Percentiles rank a stretch among this genome's conserved stretches.
These are phyloP conservation scores for Didymella pomorum DNA, from an alignment of 2,329 filamentous ascomycete genomes.

Conservation along the genomic window DNA sequence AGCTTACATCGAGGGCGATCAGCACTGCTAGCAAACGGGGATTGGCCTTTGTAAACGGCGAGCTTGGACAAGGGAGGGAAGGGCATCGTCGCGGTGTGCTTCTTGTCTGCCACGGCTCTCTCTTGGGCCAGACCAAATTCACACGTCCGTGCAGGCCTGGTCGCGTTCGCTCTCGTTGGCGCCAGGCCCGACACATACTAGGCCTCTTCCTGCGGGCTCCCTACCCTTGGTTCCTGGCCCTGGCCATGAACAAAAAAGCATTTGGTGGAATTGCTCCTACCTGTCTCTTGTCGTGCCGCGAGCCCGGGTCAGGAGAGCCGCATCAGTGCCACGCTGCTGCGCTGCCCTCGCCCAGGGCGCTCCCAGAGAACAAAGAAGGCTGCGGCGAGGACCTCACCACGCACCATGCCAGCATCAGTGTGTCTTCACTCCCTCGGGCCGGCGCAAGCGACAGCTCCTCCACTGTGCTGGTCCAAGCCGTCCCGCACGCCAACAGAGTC, in stretches of 20 bases:
- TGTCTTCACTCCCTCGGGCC: slow-evolving; percentile 38
- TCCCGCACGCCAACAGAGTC: slow-evolving; percentile 50
- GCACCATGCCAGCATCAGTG: slow-evolving; percentile 23
- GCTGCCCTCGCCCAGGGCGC: slow-evolving; percentile 7
- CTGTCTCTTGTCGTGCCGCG: slow-evolving; percentile 44
- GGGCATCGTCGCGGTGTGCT: slow-evolving; percentile 37
- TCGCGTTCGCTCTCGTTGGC: slow-evolving; percentile 39
- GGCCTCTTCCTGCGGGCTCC: slow-evolving; percentile 31
- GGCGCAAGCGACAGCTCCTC: slow-evolving; percentile 49
- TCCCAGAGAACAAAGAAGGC: slow-evolving; percentile 3
- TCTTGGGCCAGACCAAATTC: slow-evolving; percentile 43
- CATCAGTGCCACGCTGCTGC: slow-evolving; percentile 26
- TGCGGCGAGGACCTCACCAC: slow-evolving; percentile 8
- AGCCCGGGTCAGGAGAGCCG: slow-evolving; percentile 47
- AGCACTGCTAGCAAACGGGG: slow-evolving; percentile 27
- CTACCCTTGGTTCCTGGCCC: slow-evolving; percentile 45
- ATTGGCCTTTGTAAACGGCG: slow-evolving; percentile 33
- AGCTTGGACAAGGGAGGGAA: slow-evolving; percentile 31
- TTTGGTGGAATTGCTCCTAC: slow-evolving; percentile 20
- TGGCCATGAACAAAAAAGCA: slow-evolving; percentile 38
- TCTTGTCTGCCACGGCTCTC: slow-evolving; percentile 42
- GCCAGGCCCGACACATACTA: slow-evolving; percentile 47
- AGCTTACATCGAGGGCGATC: slow-evolving; percentile 23
- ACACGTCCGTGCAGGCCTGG: slow-evolving; percentile 38
- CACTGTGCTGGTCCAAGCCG: slow-evolving; percentile 51